Conservation (phyloP, 2,329 filamentous ascomycete species). For the Fusarium oligoseptatum region DNA sequence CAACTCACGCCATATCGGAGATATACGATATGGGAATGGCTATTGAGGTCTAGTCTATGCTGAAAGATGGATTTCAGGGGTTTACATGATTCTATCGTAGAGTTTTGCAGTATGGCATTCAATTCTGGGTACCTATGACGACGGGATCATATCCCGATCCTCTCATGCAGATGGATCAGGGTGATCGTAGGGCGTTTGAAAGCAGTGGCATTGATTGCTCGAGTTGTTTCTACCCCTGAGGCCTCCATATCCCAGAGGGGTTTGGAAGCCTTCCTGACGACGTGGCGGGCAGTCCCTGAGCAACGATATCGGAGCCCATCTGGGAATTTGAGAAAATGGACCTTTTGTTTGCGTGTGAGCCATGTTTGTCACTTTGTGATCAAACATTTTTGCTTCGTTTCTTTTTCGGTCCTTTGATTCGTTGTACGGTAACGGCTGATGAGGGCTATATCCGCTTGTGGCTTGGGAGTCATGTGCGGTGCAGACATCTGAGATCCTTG, state of each 20-base stretch:
- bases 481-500: background rate
- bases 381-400: background rate
- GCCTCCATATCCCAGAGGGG: background rate
- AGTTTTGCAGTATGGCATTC: background rate
- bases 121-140: background rate
- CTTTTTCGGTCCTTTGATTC: background rate
- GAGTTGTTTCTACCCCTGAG: background rate
- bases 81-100: background rate
- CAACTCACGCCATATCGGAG: background rate
- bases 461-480: background rate
- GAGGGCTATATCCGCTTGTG: background rate
- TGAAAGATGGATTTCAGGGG: background rate
- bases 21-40: background rate
- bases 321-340: background rate
- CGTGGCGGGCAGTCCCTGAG: background rate
- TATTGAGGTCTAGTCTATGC: background rate
- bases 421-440: background rate
- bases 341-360: background rate
- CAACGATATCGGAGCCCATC: background rate
- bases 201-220: background rate
- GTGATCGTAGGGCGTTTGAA: background rate
- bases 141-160: background rate
- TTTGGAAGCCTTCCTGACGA: background rate
- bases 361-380: background rate
- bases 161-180: background rate